A percentile compares a stretch with the other conserved stretches of the same genome.
Conservation (phyloP, 768 basidiomycete species). For the Lactarius sp. region DNA sequence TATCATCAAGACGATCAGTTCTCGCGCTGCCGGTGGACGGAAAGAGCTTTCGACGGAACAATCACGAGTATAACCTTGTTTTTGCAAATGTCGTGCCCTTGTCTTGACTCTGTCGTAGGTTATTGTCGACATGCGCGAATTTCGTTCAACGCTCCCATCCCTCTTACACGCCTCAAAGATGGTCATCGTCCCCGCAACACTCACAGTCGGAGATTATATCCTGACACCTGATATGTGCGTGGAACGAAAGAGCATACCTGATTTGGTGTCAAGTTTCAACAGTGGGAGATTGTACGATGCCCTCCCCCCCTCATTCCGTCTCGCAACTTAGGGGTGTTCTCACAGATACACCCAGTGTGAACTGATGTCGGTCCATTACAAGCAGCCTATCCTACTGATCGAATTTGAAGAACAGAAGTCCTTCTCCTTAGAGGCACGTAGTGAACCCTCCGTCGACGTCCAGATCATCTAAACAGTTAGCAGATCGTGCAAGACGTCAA, state of each 20-base stretch:
- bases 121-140: slow-evolving; percentile 95
- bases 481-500: slow-evolving; percentile 65
- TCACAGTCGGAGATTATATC: slow-evolving; percentile 96
- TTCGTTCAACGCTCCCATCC: slow-evolving; percentile 87
- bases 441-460: neutral
- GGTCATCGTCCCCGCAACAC: slow-evolving; percentile 81
- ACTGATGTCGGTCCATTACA: slow-evolving; percentile 94
- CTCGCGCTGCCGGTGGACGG: slow-evolving; percentile 82
- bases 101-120: slow-evolving; percentile 46
- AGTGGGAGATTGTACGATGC: slow-evolving; percentile 80
- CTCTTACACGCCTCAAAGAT: slow-evolving; percentile 79
- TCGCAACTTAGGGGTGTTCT: neutral
- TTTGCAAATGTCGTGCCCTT: too few relatives aligned
- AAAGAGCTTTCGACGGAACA: slow-evolving; percentile 61
- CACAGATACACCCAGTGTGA: slow-evolving; percentile 94
- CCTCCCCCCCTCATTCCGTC: slow-evolving; percentile 20
- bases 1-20: slow-evolving; percentile 74
- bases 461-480: neutral
- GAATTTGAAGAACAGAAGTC: slow-evolving; percentile 98
- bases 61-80: slow-evolving; percentile 44
- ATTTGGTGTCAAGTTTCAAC: slow-evolving; percentile 89
- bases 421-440: slow-evolving; percentile 77
- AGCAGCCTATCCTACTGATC: slow-evolving; percentile 86
- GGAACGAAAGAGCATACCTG: slow-evolving; percentile 91
- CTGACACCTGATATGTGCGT: slow-evolving; percentile 93